Evolutionary conservation across 2,329 filamentous ascomycete genomes (phyloP).

Genomic region (Fusarium brachygibbosum): DNA sequence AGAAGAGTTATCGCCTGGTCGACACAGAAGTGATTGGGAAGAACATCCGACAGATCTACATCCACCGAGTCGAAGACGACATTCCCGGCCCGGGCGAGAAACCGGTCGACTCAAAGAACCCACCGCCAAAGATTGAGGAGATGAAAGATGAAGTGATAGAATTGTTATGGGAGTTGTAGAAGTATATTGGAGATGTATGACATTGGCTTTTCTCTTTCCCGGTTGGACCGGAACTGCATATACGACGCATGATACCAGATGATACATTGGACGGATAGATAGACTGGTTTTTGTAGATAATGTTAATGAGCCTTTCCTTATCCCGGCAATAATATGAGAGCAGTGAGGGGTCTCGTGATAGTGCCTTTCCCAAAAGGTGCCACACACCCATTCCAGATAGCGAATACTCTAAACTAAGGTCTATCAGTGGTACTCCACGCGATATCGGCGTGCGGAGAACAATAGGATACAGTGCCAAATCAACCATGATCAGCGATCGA

Average conservation of each 20-base stretch:
- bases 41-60: constrained; percentile 68
- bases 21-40: constrained; percentile 60
- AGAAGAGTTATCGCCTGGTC: constrained; percentile 65
- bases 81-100: constrained; percentile 55
- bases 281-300: constrained; percentile 39
- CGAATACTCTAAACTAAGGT: constrained; percentile 5
- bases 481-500: background rate
- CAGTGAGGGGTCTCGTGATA: constrained; percentile 18
- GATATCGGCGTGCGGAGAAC: constrained; percentile 40
- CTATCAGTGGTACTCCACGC: constrained; percentile 29
- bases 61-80: constrained; percentile 59
- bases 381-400: constrained; percentile 16
- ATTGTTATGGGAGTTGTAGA: constrained; percentile 60
- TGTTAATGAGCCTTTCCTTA: constrained; percentile 47
- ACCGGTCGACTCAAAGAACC: constrained; percentile 11
- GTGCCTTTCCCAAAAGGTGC: constrained; percentile 16
- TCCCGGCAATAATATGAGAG: constrained; percentile 23
- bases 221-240: constrained; percentile 32
- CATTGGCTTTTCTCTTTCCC: constrained; percentile 4
- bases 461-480: background rate
- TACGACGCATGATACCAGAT: constrained; percentile 46
- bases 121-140: constrained; percentile 33
- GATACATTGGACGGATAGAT: constrained; percentile 37
- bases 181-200: constrained; percentile 1
- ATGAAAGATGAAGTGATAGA: constrained; percentile 62